A percentile compares a stretch with the other conserved stretches of the same genome.
These are phyloP conservation scores for Ilyonectria mors-panacis DNA, from an alignment of 2,329 filamentous ascomycete species.

Conservation along the genomic window DNA sequence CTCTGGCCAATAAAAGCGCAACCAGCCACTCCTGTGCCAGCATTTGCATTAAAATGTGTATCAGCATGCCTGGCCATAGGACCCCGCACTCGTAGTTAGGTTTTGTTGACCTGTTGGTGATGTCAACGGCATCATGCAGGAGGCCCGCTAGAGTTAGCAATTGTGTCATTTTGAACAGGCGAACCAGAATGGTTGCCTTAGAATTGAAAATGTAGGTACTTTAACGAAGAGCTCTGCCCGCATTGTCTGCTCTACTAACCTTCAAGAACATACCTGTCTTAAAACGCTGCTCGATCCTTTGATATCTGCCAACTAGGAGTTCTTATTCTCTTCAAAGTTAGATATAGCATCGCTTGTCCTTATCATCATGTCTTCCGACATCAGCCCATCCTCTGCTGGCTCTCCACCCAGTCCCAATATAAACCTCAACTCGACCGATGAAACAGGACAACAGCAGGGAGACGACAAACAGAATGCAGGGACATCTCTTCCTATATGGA, in stretches of 20 bases:
- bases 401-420: neutral
- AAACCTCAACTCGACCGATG: neutral
- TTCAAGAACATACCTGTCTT: neutral
- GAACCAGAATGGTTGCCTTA: neutral
- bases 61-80: too few species aligned
- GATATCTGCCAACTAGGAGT: too few species aligned
- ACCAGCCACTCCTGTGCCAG: neutral
- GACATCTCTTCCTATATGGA: too few species aligned
- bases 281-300: neutral
- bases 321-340: too few species aligned
- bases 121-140: neutral
- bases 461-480: neutral
- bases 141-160: neutral
- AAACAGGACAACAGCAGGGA: neutral
- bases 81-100: neutral
- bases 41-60: neutral
- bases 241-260: too few species aligned
- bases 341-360: accelerated
- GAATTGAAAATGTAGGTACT: neutral
- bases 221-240: neutral
- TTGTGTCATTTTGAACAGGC: neutral
- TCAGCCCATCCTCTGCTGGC: neutral
- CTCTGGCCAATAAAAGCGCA: neutral
- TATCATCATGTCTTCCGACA: neutral
- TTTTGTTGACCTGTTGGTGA: neutral